phyloP scores from a whole-genome alignment of 1,284 basidiomycete genomes.

The Inonotus obliquus region DNA sequence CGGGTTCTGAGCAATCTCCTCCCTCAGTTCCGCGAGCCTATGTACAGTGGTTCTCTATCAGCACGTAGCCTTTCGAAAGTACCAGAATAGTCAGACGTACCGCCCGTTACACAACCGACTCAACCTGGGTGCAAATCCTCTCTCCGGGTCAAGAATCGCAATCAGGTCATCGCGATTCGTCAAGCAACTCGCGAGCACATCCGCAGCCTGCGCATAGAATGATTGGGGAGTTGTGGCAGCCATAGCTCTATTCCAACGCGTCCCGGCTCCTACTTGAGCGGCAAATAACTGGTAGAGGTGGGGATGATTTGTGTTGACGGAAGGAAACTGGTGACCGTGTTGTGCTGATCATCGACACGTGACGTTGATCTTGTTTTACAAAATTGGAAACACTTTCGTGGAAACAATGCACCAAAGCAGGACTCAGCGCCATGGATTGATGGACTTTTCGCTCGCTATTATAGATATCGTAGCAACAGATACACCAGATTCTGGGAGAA shows the following conservation, averaged over 20 bases:
- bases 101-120: constrained; percentile 59
- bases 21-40: neutral
- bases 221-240: constrained; percentile 7
- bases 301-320: neutral
- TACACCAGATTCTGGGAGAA: no score
- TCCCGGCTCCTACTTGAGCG: no score
- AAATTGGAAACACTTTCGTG: neutral
- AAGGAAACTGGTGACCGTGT: neutral
- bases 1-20: neutral
- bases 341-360: no score
- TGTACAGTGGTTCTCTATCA: neutral
- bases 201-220: constrained; percentile 57
- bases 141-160: constrained; percentile 55
- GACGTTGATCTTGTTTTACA: neutral
- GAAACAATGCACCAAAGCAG: neutral
- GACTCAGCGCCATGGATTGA: no score
- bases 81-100: constrained; percentile 35
- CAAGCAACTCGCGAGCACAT: constrained; percentile 58
- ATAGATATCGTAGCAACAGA: no score
- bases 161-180: constrained; percentile 54
- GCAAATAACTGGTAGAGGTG: neutral
- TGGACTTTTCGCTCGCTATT: no score
- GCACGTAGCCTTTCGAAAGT: neutral
- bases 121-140: constrained; percentile 65
- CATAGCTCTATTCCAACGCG: no score